phyloP scores from a whole-genome alignment of 257 asterid species.

The Coffea eugenioides region DNA sequence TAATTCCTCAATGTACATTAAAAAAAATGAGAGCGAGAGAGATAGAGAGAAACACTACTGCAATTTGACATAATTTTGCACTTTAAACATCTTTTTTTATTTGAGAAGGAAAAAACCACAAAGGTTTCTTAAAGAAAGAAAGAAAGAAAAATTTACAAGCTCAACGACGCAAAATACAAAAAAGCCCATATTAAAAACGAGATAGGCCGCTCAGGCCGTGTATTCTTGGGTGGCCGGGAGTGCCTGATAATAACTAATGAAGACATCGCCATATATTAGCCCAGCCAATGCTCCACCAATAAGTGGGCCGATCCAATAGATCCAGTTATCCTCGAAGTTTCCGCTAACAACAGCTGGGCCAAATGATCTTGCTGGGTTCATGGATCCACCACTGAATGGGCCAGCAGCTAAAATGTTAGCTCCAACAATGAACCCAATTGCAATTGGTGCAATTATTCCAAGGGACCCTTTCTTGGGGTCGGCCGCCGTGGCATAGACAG shows the following conservation, averaged over 20 bases:
- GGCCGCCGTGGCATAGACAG: conserved; percentile 78
- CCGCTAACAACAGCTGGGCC: conserved; percentile 70
- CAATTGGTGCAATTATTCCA: conserved; percentile 68
- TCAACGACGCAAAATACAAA: neutral
- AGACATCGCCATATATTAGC: conserved; percentile 52
- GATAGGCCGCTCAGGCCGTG: conserved; percentile 15
- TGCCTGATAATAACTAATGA: conserved; percentile 39
- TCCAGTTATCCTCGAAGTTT: conserved; percentile 51
- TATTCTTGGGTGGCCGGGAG: conserved; percentile 48
- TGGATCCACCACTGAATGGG: conserved; percentile 77
- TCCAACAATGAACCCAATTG: conserved; percentile 74
- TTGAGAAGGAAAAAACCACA: neutral
- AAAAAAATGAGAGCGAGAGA: too few relatives aligned
- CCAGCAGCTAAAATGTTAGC: conserved; percentile 77
- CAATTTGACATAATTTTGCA: too few relatives aligned
- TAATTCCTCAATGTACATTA: too few relatives aligned
- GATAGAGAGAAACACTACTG: too few relatives aligned
- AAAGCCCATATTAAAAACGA: neutral
- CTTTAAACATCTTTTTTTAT: neutral
- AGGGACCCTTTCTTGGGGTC: conserved; percentile 75
- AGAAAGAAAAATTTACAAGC: neutral
- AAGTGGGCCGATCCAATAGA: conserved; percentile 80
- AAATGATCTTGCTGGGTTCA: conserved; percentile 83
- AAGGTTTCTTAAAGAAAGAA: neutral
- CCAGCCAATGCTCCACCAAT: conserved; percentile 84